Conservation (phyloP, 495 filamentous ascomycete genomes). For the Aspergillus sclerotioniger region DNA sequence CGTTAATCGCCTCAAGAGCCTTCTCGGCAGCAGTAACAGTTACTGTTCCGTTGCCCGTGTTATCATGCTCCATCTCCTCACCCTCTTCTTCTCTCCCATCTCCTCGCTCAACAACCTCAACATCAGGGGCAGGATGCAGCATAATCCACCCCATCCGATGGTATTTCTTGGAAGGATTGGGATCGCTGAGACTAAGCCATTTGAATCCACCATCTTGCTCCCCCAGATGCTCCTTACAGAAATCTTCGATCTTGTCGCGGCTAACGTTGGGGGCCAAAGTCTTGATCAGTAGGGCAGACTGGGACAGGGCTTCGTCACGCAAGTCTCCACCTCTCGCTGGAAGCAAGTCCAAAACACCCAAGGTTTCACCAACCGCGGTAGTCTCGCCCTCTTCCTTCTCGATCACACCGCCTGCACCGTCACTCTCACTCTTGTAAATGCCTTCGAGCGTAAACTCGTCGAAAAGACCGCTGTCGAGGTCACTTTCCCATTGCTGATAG, state of each 20-base stretch:
- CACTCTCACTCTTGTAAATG: slow-evolving; percentile 90
- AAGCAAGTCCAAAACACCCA: slow-evolving; percentile 85
- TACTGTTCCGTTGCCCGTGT: slow-evolving; percentile 22
- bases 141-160: slow-evolving; percentile 99
- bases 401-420: slow-evolving; percentile 78
- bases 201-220: slow-evolving; percentile 84
- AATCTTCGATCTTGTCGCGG: slow-evolving; percentile 86
- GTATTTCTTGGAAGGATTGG: slow-evolving; percentile 93
- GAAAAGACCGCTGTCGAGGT: slow-evolving; percentile 77
- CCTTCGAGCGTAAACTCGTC: slow-evolving; percentile 95
- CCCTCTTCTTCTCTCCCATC: slow-evolving; percentile 63
- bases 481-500: slow-evolving; percentile 81
- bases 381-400: slow-evolving; percentile 96
- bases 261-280: slow-evolving; percentile 96
- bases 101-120: slow-evolving; percentile 51
- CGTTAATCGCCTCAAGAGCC: slow-evolving; percentile 88
- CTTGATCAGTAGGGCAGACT: slow-evolving; percentile 95
- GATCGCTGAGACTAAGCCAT: slow-evolving; percentile 90
- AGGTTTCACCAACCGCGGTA: slow-evolving; percentile 83
- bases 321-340: slow-evolving; percentile 77
- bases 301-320: slow-evolving; percentile 74
- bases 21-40: slow-evolving; percentile 64
- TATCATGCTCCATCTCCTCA: slow-evolving; percentile 51
- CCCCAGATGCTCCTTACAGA: slow-evolving; percentile 87
- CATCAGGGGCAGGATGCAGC: slow-evolving; percentile 74